Base-by-base conservation (phyloP, 208 protist genomes). In the Acanthamoeba lenticulata region DNA sequence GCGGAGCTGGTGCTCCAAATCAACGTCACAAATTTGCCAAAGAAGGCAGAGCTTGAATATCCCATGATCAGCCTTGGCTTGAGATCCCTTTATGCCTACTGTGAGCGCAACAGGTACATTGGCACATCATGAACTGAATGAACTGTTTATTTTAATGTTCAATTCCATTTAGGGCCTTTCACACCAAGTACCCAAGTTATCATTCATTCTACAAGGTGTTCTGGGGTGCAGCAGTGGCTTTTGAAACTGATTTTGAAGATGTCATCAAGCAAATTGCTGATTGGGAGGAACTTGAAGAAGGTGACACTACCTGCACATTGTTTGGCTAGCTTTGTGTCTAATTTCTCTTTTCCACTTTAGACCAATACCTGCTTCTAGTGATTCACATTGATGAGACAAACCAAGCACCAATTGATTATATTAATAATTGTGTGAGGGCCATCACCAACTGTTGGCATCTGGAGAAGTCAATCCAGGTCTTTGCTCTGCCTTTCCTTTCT, bases 311-410 rank as follows among this genome's bases (percentile, higher is more conserved):
- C n/a, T 52, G 57, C 24, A 13, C 13, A 52, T 89, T 34, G n/a
- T 89, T 27, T 9, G 44, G 7, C 44, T 89, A 3, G 24, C 57
- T 57, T 38, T 89, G 6, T 79, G 67, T 19, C 45, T 5, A 15
- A 19, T 5, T 52, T 52, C 5, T 38, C 57, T 60, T 38, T 60
- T 55, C n/a, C 4, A 52, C 15, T 19, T 15, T 52, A 89, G 81
- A 32, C 40, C 44, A 62, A 65, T 89, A 89, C 29, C 29, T 62
- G 52, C 44, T 89, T 55, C 81, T 89, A 24, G 81, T 89, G 44
- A 62, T 89, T 40, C 81, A 89, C 81, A 89, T 89, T 21, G 81
- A 89, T 57, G 81, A 89, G 81, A 89, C 81, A 40, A 89, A 89
- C n/a, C 81, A 62, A 40, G 81, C 36, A 27, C 52, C 81, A 19